A percentile compares a stretch with the other conserved stretches of the same genome.
These are phyloP conservation scores for Fusarium sp. DNA, from an alignment of 2,329 filamentous ascomycete genomes.

Conservation along the genomic window DNA sequence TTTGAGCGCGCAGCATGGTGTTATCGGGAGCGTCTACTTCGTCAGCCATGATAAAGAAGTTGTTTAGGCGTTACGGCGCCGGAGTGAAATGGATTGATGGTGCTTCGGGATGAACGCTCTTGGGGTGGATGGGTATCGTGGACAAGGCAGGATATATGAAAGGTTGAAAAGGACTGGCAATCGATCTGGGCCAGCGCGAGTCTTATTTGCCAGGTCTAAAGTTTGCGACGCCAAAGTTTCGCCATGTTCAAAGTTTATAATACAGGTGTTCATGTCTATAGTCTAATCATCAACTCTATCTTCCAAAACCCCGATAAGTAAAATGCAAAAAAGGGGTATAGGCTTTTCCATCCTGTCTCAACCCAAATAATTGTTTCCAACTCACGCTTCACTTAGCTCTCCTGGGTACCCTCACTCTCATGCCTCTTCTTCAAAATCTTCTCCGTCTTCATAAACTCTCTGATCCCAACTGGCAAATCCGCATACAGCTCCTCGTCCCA, in stretches of 20 bases:
- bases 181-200: too few relatives aligned
- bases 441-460: slow-evolving; percentile 97
- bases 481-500: slow-evolving; percentile 77
- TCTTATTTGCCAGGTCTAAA: not conserved
- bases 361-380: not conserved
- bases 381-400: slow-evolving; percentile 43
- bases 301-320: not conserved
- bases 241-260: not conserved
- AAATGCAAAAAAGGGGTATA: slow-evolving; percentile 33
- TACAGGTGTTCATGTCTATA: slow-evolving; percentile 17
- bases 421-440: slow-evolving; percentile 87
- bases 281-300: slow-evolving; percentile 35
- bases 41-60: not conserved
- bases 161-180: not conserved
- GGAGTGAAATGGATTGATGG: not conserved
- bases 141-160: not conserved
- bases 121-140: not conserved
- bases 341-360: not conserved
- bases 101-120: not conserved
- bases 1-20: not conserved
- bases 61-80: too few relatives aligned
- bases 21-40: not conserved
- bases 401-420: slow-evolving; percentile 61
- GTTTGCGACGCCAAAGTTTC: not conserved
- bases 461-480: slow-evolving; percentile 87